phyloP scores from a whole-genome alignment of 2,329 filamentous ascomycete genomes.

The Trichoderma breve region DNA sequence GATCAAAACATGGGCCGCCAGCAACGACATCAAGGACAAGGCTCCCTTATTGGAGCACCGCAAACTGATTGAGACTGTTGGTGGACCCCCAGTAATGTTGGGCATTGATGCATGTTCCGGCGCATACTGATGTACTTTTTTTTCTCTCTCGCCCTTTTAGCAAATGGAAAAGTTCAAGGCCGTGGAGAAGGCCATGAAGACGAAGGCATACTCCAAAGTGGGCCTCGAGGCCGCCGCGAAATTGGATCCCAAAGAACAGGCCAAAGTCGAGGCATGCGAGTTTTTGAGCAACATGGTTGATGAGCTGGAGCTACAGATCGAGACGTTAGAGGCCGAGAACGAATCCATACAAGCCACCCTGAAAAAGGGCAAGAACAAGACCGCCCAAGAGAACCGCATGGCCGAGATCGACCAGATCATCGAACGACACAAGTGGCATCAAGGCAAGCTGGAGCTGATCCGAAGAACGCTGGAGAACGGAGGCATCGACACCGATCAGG shows the following conservation, averaged over 20 bases:
- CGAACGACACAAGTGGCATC: conserved; percentile 96
- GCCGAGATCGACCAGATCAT: conserved; percentile 79
- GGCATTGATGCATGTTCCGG: conserved; percentile 13
- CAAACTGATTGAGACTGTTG: conserved; percentile 94
- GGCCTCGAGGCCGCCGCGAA: conserved; percentile 88
- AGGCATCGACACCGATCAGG: conserved; percentile 80
- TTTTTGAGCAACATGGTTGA: conserved; percentile 87
- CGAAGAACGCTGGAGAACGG: conserved; percentile 90
- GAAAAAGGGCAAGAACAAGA: conserved; percentile 93
- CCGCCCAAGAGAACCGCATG: conserved; percentile 79
- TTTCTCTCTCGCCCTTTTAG: conserved; percentile 44
- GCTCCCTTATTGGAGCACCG: conserved; percentile 88
- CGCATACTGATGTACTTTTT: conserved; percentile 7
- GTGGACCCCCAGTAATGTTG: conserved; percentile 34
- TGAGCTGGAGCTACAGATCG: conserved; percentile 90
- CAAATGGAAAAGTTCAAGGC: conserved; percentile 99
- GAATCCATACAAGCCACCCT: conserved; percentile 82
- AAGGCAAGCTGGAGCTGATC: conserved; percentile 86
- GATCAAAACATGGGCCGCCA: conserved; percentile 98
- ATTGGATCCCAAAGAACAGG: conserved; percentile 95
- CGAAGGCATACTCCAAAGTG: conserved; percentile 98
- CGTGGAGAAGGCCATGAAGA: conserved; percentile 99
- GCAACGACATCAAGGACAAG: conserved; percentile 99
- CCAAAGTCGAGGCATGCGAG: conserved; percentile 82
- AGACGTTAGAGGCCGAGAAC: conserved; percentile 84